Percentiles rank a stretch among this genome's conserved stretches.
Conservation (phyloP, 148 eudicot species). For the Rhododendron molle region DNA sequence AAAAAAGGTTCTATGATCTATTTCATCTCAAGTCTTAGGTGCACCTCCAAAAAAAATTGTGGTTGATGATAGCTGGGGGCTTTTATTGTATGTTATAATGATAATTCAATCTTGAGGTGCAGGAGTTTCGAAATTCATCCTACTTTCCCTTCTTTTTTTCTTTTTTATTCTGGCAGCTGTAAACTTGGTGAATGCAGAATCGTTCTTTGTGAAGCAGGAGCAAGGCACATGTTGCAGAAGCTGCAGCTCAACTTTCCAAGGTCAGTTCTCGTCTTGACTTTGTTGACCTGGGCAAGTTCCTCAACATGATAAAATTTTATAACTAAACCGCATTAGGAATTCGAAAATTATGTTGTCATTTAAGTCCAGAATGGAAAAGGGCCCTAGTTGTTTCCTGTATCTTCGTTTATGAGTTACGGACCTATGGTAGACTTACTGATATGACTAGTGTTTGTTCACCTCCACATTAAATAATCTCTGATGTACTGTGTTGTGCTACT, state of each 20-base stretch:
- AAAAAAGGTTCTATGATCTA: background rate
- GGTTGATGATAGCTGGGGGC: background rate
- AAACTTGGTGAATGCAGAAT: conserved; percentile 95
- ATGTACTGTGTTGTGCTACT: background rate
- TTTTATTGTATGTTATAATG: background rate
- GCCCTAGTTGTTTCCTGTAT: background rate
- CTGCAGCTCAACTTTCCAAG: conserved; percentile 95
- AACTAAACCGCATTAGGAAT: background rate
- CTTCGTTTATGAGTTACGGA: background rate
- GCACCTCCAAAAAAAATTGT: background rate
- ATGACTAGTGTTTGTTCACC: background rate
- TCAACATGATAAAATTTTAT: background rate
- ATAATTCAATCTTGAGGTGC: background rate
- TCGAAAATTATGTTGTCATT: background rate
- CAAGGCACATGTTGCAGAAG: conserved; percentile 82
- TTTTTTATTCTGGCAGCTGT: conserved; percentile 61
- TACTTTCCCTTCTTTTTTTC: background rate
- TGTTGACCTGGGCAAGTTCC: background rate
- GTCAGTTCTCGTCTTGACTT: conserved; percentile 29
- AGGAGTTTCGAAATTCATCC: background rate
- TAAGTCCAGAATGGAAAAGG: background rate
- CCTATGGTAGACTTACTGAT: background rate
- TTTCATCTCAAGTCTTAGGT: background rate
- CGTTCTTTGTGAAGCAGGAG: conserved; percentile 76
- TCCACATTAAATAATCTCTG: background rate